phyloP scores from a whole-genome alignment of 2,329 filamentous ascomycete species.

The Sporothrix mexicana region DNA sequence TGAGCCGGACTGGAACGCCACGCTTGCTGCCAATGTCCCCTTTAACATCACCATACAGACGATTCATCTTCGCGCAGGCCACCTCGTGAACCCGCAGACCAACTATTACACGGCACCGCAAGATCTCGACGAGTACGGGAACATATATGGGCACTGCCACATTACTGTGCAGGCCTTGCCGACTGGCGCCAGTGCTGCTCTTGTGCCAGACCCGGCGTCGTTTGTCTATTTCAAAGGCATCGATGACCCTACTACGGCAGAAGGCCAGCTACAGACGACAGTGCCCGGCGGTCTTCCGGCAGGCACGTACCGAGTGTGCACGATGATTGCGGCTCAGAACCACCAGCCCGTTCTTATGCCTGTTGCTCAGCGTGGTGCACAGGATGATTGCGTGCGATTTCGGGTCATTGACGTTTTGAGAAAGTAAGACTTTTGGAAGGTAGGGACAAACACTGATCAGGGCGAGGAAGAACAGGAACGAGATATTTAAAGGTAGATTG shows the following conservation, averaged over 20 bases:
- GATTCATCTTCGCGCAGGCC: constrained; percentile 56
- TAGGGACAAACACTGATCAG: too few relatives aligned
- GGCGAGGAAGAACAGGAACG: not conserved
- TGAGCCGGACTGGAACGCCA: constrained; percentile 51
- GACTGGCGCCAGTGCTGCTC: not conserved
- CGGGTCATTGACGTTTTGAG: constrained; percentile 43
- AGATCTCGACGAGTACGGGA: constrained; percentile 50
- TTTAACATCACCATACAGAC: constrained; percentile 58
- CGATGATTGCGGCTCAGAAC: constrained; percentile 57
- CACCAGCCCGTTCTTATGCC: constrained; percentile 66
- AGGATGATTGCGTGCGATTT: constrained; percentile 60
- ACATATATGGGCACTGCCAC: constrained; percentile 55
- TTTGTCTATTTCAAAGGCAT: constrained; percentile 66
- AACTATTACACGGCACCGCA: constrained; percentile 64
- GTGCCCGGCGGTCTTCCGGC: constrained; percentile 54
- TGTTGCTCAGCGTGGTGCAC: constrained; percentile 58
- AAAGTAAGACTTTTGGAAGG: not conserved
- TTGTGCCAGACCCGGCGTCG: constrained; percentile 43
- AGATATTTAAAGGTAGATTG: not conserved
- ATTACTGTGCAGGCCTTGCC: constrained; percentile 57
- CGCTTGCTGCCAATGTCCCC: constrained; percentile 47
- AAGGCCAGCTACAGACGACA: constrained; percentile 52
- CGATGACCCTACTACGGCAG: constrained; percentile 55
- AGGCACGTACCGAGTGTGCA: constrained; percentile 58
- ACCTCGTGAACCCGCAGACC: constrained; percentile 59